Conservation (phyloP, 2,329 filamentous ascomycete species). For the Trichoderma simmonsii region DNA sequence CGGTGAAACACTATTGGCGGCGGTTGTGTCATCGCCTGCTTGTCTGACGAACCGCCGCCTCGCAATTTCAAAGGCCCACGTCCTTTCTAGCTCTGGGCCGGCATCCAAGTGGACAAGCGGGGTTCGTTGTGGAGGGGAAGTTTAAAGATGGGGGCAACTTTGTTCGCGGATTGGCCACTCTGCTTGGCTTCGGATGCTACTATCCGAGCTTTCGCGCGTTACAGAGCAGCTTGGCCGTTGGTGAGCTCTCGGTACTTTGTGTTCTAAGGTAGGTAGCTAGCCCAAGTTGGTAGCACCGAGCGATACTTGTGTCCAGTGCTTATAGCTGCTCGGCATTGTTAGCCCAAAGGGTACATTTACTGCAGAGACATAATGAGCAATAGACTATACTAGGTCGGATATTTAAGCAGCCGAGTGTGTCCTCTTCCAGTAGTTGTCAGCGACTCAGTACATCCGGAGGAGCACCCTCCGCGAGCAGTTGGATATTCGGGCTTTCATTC, state of each 20-base stretch:
- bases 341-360: background rate
- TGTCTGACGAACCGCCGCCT: background rate
- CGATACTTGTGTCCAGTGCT: background rate
- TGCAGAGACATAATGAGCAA: background rate
- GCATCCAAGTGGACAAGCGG: conserved; percentile 6
- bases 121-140: background rate
- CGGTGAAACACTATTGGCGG: conserved; percentile 7
- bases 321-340: background rate
- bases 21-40: conserved; percentile 5
- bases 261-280: background rate
- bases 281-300: background rate
- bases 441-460: background rate
- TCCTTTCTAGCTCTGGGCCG: background rate
- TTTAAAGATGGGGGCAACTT: background rate
- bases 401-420: background rate
- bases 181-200: background rate
- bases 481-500: background rate
- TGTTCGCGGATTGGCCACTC: conserved; percentile 2
- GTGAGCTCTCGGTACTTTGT: background rate
- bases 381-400: background rate
- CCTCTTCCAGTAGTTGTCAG: background rate
- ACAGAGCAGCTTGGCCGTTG: background rate
- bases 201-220: background rate
- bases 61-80: conserved; percentile 13
- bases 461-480: background rate